Base-by-base conservation (phyloP, 2,329 filamentous ascomycete genomes). In the Paecilomyces sp. region DNA sequence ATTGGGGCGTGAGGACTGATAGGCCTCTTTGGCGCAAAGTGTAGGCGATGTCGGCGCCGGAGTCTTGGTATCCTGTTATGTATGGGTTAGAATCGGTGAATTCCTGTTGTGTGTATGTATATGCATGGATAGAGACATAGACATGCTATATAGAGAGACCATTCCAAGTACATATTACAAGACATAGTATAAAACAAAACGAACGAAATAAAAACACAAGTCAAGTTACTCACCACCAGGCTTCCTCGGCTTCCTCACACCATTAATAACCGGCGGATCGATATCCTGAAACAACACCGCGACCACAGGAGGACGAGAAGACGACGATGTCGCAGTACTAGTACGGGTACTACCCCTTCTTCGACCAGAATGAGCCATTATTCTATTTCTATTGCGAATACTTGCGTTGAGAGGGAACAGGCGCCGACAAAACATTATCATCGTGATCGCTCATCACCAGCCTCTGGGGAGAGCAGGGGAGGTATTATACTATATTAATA, bases 241-340 rank as follows among this genome's bases (percentile, higher is more conserved):
- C 60, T 83, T 83, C 64, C 71, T 77, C 1, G 80, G 80, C 61
- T 82, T 83, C 15, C 69, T 70, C 3, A 78, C 74, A 1, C 79
- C 79, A 58, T 80, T 76, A 55, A 82, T 77, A 3, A 78, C 34
- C 0, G 80, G 80, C 3, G 79, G 76, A 1, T 80, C 74, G 54
- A 81, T 71, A 3, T 72, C 78, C 65, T 83, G 79, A 58, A 78
- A 79, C 1, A 83, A 65, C 0, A 82, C 72, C 3, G 80, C 80
- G 2, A 83, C 74, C 34, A 41, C 34, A 11, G 34, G 34, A 13
- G 34, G 4, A 15, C 3, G 6, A 28, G 34, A 41, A 13, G 34
- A 13, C n/a, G 34, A 13, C 4, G 12, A 41, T 1, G 34, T n/a
- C 13, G 34, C 12, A n/a, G 34, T 41, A 13, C 34, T 12, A 6